A percentile compares a stretch with the other conserved stretches of the same genome.
phyloP scores from a whole-genome alignment of 768 basidiomycete species.

The Termitomyces sp. region DNA sequence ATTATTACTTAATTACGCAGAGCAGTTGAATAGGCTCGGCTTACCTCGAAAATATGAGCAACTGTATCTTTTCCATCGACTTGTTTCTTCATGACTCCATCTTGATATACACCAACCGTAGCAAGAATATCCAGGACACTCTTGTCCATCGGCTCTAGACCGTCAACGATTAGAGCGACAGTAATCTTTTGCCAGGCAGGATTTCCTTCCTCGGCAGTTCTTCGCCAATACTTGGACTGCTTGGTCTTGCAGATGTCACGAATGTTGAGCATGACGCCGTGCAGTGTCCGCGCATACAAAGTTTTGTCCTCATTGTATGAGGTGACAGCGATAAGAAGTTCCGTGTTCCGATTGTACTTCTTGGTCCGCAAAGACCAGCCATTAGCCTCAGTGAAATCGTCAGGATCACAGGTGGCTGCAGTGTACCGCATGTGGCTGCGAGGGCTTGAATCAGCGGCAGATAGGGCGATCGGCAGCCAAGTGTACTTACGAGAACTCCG shows the following conservation, averaged over 20 bases:
- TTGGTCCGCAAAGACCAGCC: conserved; percentile 87
- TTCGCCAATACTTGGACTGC: conserved; percentile 88
- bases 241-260: conserved; percentile 97
- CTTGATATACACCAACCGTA: conserved; percentile 90
- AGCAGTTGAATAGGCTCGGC: conserved; percentile 3
- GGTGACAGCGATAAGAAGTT: conserved; percentile 91
- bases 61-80: conserved; percentile 85
- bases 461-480: background rate
- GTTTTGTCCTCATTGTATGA: conserved; percentile 93
- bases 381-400: conserved; percentile 74
- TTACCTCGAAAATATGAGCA: conserved; percentile 93
- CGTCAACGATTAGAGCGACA: conserved; percentile 89
- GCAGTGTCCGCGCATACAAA: conserved; percentile 87
- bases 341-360: conserved; percentile 85
- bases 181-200: conserved; percentile 91
- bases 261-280: conserved; percentile 97
- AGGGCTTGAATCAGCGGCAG: background rate
- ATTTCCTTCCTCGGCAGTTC: conserved; percentile 75
- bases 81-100: conserved; percentile 93
- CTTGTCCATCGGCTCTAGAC: conserved; percentile 95
- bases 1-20: conserved; percentile 5
- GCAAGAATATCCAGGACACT: conserved; percentile 85
- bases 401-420: conserved; percentile 88
- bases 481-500: conserved; percentile 82
- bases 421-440: conserved; percentile 89